phyloP scores from a whole-genome alignment of 441 rosid species.

The Adansonia gregorii region DNA sequence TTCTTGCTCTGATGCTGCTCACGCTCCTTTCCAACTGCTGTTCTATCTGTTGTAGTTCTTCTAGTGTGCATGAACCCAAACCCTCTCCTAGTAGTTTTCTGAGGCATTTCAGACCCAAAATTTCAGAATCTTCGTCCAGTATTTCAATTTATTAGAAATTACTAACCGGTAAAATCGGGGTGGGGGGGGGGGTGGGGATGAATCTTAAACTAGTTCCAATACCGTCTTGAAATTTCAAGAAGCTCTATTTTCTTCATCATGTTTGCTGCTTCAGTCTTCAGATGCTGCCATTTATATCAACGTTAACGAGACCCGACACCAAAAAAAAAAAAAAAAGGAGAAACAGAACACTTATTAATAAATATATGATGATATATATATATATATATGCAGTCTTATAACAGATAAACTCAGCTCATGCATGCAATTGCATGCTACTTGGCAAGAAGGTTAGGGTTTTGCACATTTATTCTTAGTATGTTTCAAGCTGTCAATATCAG shows the following conservation, averaged over 20 bases:
- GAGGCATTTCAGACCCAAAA: conserved; percentile 21
- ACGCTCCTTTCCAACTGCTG: conserved; percentile 81
- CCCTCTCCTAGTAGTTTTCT: conserved; percentile 89
- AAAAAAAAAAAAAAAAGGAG: background rate
- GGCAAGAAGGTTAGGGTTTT: background rate
- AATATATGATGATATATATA: background rate
- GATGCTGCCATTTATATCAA: conserved; percentile 52
- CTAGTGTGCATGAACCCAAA: conserved; percentile 62
- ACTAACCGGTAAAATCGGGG: background rate
- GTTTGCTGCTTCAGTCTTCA: conserved; percentile 69
- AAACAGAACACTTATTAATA: background rate
- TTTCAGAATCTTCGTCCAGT: background rate
- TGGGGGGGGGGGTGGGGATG: background rate
- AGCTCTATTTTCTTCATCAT: conserved; percentile 77
- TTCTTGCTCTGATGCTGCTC: conserved; percentile 53
- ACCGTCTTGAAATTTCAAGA: conserved; percentile 84
- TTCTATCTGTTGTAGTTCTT: conserved; percentile 76
- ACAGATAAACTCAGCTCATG: background rate
- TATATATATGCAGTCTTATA: too few species aligned
- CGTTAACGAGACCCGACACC: background rate
- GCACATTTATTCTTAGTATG: background rate
- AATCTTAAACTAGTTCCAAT: conserved; percentile 9
- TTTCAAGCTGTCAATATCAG: background rate
- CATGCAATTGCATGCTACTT: background rate
- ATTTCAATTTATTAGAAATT: background rate